phyloP scores from a whole-genome alignment of 1,284 basidiomycete species.

The Austroboletus niveus region DNA sequence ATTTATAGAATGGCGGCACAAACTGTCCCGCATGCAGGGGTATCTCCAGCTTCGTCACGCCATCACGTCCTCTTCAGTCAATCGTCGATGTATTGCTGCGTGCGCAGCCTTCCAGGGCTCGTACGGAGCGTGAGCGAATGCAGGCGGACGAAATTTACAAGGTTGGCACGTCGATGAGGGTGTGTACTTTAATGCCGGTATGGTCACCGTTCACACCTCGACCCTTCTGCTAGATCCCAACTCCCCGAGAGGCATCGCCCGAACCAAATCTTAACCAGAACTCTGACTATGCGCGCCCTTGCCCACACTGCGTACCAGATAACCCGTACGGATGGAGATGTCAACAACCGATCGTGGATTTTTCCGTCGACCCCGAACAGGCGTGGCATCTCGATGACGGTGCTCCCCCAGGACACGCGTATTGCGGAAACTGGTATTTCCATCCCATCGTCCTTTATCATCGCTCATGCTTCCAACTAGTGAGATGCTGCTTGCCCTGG shows the following conservation, averaged over 20 bases:
- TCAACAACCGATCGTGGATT: slow-evolving; percentile 70
- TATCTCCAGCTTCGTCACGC: slow-evolving; percentile 59
- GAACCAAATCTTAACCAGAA: slow-evolving; percentile 65
- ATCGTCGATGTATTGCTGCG: slow-evolving; percentile 68
- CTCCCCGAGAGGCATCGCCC: slow-evolving; percentile 69
- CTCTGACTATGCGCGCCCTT: slow-evolving; percentile 65
- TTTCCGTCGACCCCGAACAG: slow-evolving; percentile 55
- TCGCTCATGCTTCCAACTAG: slow-evolving; percentile 37
- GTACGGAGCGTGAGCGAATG: slow-evolving; percentile 61
- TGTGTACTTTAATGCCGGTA: slow-evolving; percentile 38
- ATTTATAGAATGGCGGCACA: slow-evolving; percentile 68
- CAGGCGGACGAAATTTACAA: slow-evolving; percentile 78
- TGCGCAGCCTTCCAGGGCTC: slow-evolving; percentile 59
- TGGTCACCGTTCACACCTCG: not conserved
- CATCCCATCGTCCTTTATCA: not conserved
- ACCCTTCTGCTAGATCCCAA: slow-evolving; percentile 54
- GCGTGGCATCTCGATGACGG: slow-evolving; percentile 75
- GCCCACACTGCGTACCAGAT: slow-evolving; percentile 64
- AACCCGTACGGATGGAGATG: slow-evolving; percentile 73
- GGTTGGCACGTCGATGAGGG: slow-evolving; percentile 61
- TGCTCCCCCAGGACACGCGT: slow-evolving; percentile 66
- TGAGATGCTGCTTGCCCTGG: slow-evolving; percentile 66
- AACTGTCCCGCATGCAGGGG: slow-evolving; percentile 76
- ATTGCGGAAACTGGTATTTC: slow-evolving; percentile 71
- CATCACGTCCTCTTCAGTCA: slow-evolving; percentile 66